Conservation (phyloP, 306 rosid genomes). For the Pyrus pyrifolia region DNA sequence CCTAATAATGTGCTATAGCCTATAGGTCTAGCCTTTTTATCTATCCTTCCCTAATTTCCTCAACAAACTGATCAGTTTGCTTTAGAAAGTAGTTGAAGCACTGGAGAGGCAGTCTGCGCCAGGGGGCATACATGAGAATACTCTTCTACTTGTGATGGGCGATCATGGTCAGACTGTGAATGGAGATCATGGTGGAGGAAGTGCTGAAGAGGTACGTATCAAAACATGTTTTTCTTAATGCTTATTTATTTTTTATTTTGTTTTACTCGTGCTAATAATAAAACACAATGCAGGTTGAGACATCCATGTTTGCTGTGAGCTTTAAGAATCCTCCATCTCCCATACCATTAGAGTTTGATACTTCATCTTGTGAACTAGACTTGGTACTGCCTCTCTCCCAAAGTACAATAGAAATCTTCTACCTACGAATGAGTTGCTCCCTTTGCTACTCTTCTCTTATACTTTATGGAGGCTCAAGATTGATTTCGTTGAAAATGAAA, state of each 20-base stretch:
- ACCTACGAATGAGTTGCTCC: neutral
- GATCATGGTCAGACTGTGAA: conserved; percentile 97
- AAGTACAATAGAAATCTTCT: neutral
- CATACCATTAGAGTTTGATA: conserved; percentile 40
- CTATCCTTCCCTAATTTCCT: neutral
- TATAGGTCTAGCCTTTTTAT: neutral
- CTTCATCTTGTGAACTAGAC: conserved; percentile 49
- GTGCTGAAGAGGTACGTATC: conserved; percentile 74
- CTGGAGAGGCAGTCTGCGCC: conserved; percentile 71
- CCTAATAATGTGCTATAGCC: neutral
- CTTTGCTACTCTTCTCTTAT: neutral
- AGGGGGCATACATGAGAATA: conserved; percentile 82
- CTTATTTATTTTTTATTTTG: neutral
- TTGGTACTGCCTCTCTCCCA: conserved; percentile 46
- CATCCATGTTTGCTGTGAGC: conserved; percentile 80
- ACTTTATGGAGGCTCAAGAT: neutral
- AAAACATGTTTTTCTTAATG: neutral
- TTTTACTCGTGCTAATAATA: conserved; percentile 18
- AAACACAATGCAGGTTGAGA: conserved; percentile 64
- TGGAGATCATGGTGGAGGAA: conserved; percentile 99
- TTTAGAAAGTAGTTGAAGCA: conserved; percentile 72
- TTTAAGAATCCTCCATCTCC: conserved; percentile 52
- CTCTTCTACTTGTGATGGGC: conserved; percentile 92
- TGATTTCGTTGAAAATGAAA: neutral
- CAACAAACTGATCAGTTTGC: conserved; percentile 21